Conservation (phyloP, 352 stramenopile genomes). For the Blastocystis sp. region DNA sequence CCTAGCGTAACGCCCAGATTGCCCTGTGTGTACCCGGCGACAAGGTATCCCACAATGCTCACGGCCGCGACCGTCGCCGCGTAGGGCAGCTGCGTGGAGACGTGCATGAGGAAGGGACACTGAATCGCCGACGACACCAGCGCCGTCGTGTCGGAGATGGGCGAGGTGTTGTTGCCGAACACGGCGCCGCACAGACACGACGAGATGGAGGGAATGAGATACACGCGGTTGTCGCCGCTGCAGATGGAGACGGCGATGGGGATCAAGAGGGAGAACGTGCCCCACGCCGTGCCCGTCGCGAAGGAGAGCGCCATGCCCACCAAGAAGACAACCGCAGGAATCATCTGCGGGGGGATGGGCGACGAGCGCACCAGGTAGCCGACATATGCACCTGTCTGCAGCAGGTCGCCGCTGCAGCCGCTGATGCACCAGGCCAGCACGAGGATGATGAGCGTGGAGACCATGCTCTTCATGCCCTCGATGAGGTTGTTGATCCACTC, state of each 20-base stretch:
- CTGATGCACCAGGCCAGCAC: constrained; percentile 65
- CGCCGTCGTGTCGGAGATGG: constrained; percentile 89
- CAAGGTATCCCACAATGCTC: constrained; percentile 29
- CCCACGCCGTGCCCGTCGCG: constrained; percentile 85
- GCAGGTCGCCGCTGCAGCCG: constrained; percentile 24
- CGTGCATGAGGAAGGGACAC: constrained; percentile 78
- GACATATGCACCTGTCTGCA: constrained; percentile 56
- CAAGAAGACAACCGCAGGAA: constrained; percentile 83
- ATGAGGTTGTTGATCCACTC: constrained; percentile 70
- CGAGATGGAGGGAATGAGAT: constrained; percentile 86
- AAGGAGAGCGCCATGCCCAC: constrained; percentile 88
- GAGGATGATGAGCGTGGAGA: constrained; percentile 71
- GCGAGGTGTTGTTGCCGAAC: constrained; percentile 87
- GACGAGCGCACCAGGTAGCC: constrained; percentile 78
- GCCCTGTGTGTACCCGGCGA: constrained; percentile 24
- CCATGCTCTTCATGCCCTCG: constrained; percentile 72
- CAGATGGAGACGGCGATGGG: constrained; percentile 84
- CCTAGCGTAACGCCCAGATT: constrained; percentile 28
- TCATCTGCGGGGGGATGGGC: constrained; percentile 82
- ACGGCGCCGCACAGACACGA: constrained; percentile 85
- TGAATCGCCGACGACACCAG: constrained; percentile 84
- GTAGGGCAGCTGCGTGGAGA: constrained; percentile 80
- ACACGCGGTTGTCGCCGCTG: constrained; percentile 82
- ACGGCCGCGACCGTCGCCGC: constrained; percentile 81
- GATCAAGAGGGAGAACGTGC: constrained; percentile 90